Conservation (phyloP, 352 stramenopile genomes). For the Blastocystis sp. region DNA sequence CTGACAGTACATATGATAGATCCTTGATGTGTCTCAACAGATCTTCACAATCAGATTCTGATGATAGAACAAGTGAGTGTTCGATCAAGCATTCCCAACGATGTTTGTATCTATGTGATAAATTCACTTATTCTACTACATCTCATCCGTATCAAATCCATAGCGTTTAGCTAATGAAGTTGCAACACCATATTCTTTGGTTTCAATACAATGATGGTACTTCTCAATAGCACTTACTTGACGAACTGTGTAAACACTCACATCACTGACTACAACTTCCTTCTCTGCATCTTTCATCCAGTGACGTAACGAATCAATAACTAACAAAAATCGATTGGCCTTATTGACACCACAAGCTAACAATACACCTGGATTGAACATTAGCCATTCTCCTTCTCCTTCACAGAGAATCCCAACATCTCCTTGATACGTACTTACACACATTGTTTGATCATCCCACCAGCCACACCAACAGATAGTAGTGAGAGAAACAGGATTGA, state of each 20-base stretch:
- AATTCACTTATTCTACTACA: not conserved
- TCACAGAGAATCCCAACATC: not conserved
- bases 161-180: not conserved
- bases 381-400: not conserved
- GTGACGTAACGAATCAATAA: not conserved
- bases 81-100: not conserved
- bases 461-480: not conserved
- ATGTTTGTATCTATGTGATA: conserved; percentile 3
- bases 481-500: not conserved
- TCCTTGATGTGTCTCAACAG: not conserved
- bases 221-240: not conserved
- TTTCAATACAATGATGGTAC: not conserved
- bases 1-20: not conserved
- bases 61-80: not conserved
- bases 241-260: not conserved
- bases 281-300: not conserved
- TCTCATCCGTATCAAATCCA: conserved; percentile 3
- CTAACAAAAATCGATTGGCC: not conserved
- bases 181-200: not conserved
- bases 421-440: not conserved
- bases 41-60: not conserved
- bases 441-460: not conserved
- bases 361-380: not conserved
- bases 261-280: not conserved
- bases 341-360: not conserved